Base-by-base conservation (phyloP, 768 basidiomycete genomes). In the Russula dissimulans region DNA sequence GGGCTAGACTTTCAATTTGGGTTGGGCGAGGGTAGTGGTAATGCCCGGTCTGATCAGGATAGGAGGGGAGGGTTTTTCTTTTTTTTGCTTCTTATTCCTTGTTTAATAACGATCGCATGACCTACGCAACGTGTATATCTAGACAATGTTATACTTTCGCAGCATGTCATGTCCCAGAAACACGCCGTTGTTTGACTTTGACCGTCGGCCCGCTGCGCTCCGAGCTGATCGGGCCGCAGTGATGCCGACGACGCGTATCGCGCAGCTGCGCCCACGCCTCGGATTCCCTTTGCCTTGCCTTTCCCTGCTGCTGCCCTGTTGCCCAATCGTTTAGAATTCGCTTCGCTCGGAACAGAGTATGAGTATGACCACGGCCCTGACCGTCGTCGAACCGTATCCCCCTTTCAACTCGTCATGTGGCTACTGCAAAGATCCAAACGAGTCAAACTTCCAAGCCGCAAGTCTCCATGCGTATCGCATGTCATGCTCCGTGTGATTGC, bases 1-100 rank as follows among this genome's bases (percentile, higher is more conserved):
- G 91, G 60, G 59, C 44, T 66, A 64, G 82, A 77, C 36, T 31
- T 41, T 26, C 22, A 26, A 26, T 26, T 26, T 26, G 22, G 22
- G 36, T 7, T 38, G 36, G 32, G 32, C n/a, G 18, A 85, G 60
- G 57, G 50, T 14, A 41, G 39, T 11, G 39, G 14, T 15, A 46
- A 22, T 29, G 26, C 36, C 34, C 22, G 15, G 22, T 31, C 32
- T 14, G 39, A 26, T 47, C 58, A 54, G 45, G 59, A 59, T 44
- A 46, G 22, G 22, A 26, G 22, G 22, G 52, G 58, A 54, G 59
- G 45, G 29, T 26, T 9, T 10, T 10, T 10, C 18, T 12, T 26
- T 26, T 29, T 22, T 34, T 34, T 34, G n/a, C 15, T 57, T 36
- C 34, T 38, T 55, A 14, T 32, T 38, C 10, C 42, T 42, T 18